Evolutionary conservation across 2,329 filamentous ascomycete genomes (phyloP), one percentile per base, ranked within the genome.

Genomic region (Ophiostoma angusticollis): DNA sequence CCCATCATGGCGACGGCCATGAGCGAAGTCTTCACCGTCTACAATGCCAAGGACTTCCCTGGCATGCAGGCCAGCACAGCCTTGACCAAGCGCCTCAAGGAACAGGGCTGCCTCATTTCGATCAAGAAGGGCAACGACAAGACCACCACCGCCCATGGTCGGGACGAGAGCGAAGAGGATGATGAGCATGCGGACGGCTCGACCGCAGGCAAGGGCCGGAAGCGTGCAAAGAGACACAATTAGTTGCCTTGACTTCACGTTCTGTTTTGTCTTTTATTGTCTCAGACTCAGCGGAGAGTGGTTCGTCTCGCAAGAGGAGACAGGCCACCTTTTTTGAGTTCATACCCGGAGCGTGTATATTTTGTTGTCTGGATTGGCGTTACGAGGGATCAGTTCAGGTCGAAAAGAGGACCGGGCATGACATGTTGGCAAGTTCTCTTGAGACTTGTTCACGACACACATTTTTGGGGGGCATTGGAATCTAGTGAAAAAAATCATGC

Each of bases 71-170:
- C 81, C 1, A 86, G 80, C 55, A 86, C 80, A 19, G 65, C 70
- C 14, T 60, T 91, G 27, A 84, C 84, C 1, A 82, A 82, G 55
- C 67, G 72, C 23, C 62, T 91, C 41, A 84, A 84, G 56, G 68
- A 81, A 50, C 84, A 89, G 58, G 84, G 84, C 4, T 84, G 84
- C 51, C 76, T 85, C 35, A 86, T 91, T 45, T 83, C 83, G 25
- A 83, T 89, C 45, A 89, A 89, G 62, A 91, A 89, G 55, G 84
- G 84, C 12, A 86, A 84, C 48, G 80, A 85, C 43, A 77, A 74
- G 57, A 62, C 61, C 13, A 57, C 49, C 22, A 24, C 42, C 14
- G 28, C 25, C 35, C 59, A 58, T 36, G 50, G 46, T 37, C 58
- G 56, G 12, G 61, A 63, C 9, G 63, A 65, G n/a, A 63, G 60